phyloP scores from a whole-genome alignment of 768 basidiomycete genomes.

The Pleurotus tuber-regium region DNA sequence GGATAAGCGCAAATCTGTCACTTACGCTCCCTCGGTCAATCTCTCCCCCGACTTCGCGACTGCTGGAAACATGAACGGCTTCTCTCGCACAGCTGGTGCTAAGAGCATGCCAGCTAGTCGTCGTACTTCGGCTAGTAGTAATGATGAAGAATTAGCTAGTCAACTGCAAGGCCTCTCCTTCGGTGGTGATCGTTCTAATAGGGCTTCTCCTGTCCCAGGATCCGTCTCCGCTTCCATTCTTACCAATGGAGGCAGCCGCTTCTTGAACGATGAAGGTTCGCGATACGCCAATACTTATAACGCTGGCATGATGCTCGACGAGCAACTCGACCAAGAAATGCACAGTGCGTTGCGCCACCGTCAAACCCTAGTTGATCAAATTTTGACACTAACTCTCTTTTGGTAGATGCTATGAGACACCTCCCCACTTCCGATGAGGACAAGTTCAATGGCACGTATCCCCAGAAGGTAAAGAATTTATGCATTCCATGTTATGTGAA shows the following conservation, averaged over 20 bases:
- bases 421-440: slow-evolving; percentile 88
- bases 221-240: slow-evolving; percentile 53
- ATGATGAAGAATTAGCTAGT: slow-evolving; percentile 77
- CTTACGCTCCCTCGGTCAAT: slow-evolving; percentile 77
- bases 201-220: slow-evolving; percentile 54
- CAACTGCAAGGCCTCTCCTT: slow-evolving; percentile 74
- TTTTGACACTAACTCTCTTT: slow-evolving; percentile 14
- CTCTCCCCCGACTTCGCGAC: slow-evolving; percentile 65
- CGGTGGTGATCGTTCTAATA: slow-evolving; percentile 56
- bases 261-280: slow-evolving; percentile 56
- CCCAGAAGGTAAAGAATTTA: slow-evolving; percentile 53
- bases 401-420: slow-evolving; percentile 81
- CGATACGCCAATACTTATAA: slow-evolving; percentile 68
- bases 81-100: slow-evolving; percentile 68
- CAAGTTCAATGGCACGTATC: slow-evolving; percentile 67
- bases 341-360: slow-evolving; percentile 59
- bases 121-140: slow-evolving; percentile 83
- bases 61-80: slow-evolving; percentile 50
- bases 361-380: neutral
- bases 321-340: slow-evolving; percentile 93
- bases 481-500: slow-evolving; percentile 1
- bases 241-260: slow-evolving; percentile 48
- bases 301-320: slow-evolving; percentile 88
- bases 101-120: slow-evolving; percentile 94
- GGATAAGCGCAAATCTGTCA: slow-evolving; percentile 86